Evolutionary conservation across 1,284 basidiomycete species (phyloP).

Genomic region (Sanguinoderma infundibulare): DNA sequence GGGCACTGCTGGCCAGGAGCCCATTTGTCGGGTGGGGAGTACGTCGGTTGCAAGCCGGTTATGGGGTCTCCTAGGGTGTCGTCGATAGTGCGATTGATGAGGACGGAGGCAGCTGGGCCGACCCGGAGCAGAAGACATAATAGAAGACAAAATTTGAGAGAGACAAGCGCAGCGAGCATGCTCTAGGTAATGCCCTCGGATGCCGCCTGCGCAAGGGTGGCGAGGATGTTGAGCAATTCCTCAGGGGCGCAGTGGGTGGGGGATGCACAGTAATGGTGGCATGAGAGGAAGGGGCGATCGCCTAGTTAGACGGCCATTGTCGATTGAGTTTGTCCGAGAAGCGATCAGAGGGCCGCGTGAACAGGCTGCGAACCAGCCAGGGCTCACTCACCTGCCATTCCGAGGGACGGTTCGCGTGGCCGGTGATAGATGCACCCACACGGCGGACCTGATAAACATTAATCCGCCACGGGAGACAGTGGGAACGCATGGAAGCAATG

Average conservation of each 20-base stretch:
- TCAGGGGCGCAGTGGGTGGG: background rate
- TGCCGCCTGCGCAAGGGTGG: background rate
- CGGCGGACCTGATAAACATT: background rate
- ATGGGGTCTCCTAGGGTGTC: constrained; percentile 10
- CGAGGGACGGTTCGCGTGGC: too few relatives aligned
- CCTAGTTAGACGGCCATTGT: background rate
- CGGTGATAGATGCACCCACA: background rate
- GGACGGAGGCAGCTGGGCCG: background rate
- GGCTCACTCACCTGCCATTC: background rate
- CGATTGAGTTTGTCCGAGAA: background rate
- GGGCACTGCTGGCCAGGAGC: constrained; percentile 8
- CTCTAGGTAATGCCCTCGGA: background rate
- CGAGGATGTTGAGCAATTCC: background rate
- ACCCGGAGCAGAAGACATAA: background rate
- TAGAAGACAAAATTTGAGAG: background rate
- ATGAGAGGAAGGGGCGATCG: background rate
- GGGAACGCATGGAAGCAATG: background rate
- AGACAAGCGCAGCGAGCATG: constrained; percentile 2
- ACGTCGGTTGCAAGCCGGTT: background rate
- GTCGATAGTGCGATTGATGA: constrained; percentile 21
- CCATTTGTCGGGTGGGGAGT: constrained; percentile 9
- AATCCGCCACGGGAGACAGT: background rate
- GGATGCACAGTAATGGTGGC: background rate
- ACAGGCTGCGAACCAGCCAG: background rate
- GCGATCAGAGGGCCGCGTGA: background rate